phyloP scores from a whole-genome alignment of 2,329 filamentous ascomycete genomes.

The Leptodontidium sp. region DNA sequence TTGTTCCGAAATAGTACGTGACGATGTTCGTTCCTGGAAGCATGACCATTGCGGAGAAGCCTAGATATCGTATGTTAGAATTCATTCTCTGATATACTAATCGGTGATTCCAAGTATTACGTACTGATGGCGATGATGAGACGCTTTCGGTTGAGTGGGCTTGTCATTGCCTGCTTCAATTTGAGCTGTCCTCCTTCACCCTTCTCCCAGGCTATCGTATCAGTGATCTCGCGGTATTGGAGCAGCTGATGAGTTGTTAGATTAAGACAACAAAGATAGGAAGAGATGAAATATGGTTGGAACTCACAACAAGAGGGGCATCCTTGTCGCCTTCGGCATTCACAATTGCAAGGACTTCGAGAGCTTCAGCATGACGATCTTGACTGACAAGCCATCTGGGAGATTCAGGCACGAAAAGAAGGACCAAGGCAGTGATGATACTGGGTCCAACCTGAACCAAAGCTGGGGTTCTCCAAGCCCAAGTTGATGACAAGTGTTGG shows the following conservation, averaged over 20 bases:
- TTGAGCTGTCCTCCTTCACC: constrained; percentile 15
- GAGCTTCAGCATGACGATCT: constrained; percentile 19
- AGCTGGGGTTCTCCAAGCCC: constrained; percentile 48
- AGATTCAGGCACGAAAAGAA: constrained; percentile 55
- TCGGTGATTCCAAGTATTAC: too few relatives aligned
- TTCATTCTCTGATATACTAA: too few relatives aligned
- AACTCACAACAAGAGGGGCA: too few relatives aligned
- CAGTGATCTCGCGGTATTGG: constrained; percentile 52
- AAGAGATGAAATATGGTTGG: neutral
- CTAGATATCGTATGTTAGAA: too few relatives aligned
- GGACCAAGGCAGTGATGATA: constrained; percentile 18
- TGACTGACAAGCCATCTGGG: constrained; percentile 64
- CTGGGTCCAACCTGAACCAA: constrained; percentile 40
- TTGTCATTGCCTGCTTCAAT: constrained; percentile 53
- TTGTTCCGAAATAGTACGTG: constrained; percentile 49
- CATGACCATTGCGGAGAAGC: constrained; percentile 55
- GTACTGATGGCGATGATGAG: constrained; percentile 52
- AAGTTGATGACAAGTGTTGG: constrained; percentile 41
- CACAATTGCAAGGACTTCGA: constrained; percentile 52
- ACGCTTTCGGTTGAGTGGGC: constrained; percentile 19
- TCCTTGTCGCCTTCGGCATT: constrained; percentile 62
- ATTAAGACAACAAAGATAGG: neutral
- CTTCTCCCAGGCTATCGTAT: constrained; percentile 48
- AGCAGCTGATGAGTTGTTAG: constrained; percentile 48
- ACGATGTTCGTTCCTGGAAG: constrained; percentile 55